Evolutionary conservation across 257 asterid species (phyloP), one percentile per base, ranked within the genome.

Genomic region (Solanum gandarillasii): DNA sequence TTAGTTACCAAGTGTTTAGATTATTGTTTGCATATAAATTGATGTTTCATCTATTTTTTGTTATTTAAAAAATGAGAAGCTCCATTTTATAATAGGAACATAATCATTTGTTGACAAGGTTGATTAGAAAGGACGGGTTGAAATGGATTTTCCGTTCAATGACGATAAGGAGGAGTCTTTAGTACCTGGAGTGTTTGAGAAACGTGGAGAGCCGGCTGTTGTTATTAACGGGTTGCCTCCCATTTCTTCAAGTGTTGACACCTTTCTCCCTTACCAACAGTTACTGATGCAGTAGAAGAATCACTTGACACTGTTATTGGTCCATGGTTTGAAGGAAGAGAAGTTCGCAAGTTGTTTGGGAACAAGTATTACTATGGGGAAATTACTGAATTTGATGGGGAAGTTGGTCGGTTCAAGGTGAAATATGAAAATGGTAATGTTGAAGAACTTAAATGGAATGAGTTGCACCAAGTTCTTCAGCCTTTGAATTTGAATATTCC

Each of bases 371-470:
- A 88, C 52, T 60, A 41, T 1, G 98, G 96, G 72, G 87, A 36
- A 88, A 93, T 95, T 34, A 83, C 73, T 5, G 88, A 87, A 88
- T 93, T 89, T 74, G 96, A 94, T 38, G 36, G 67, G 89, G 94
- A 92, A 79, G 85, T 65, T 88, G 91, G 92, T 18, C 91, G 95
- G 98, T 95, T 93, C 83, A 89, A 87, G 83, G 98, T 95, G 39
- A 90, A 78, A 7, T 95, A 94, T 74, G 95, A 92, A 74, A 95
- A 94, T 79, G 96, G 95, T 6, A 95, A 95, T 38, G 89, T 84
- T 46, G 96, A 95, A 92, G 95, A 94, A 81, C 93, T 95, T 46
- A 94, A 93, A 21, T 93, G 95, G 95, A 67, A 36, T 52, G 98
- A 93, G 85, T 83, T 95, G 89, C 87, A 90, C 87, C 81, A 91